These are phyloP conservation scores for Paspalum vaginatum DNA, from an alignment of 176 grass and related monocot genomes.

Conservation along the genomic window DNA sequence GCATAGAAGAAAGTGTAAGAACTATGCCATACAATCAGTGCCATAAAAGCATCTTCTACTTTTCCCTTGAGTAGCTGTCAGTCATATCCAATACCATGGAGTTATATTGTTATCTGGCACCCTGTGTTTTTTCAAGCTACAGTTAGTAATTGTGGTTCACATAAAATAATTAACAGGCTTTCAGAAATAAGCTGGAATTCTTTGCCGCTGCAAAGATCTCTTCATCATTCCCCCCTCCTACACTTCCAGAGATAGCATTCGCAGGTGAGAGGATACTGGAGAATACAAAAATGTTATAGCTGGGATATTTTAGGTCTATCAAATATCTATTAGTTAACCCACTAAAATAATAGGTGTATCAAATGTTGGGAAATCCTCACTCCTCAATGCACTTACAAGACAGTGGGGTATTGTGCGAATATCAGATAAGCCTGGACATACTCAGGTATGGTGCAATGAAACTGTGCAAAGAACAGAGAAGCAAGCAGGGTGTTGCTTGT, in stretches of 20 bases:
- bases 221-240: conserved; percentile 83
- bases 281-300: not conserved
- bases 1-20: conserved; percentile 88
- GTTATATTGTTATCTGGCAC: not conserved
- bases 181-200: conserved; percentile 95
- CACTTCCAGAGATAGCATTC: conserved; percentile 94
- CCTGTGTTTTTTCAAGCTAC: conserved; percentile 1
- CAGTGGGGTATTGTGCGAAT: conserved; percentile 95
- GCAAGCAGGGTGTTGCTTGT: not conserved
- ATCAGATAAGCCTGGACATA: conserved; percentile 97
- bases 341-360: conserved; percentile 68
- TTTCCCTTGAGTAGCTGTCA: conserved; percentile 7
- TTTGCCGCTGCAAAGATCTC: conserved; percentile 90
- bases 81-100: not conserved
- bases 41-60: conserved; percentile 27
- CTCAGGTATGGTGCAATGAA: conserved; percentile 63
- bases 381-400: conserved; percentile 95
- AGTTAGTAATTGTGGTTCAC: not conserved
- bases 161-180: conserved; percentile 57
- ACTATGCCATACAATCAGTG: conserved; percentile 24
- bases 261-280: conserved; percentile 57
- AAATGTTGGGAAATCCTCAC: conserved; percentile 91
- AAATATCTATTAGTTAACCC: conserved; percentile 3
- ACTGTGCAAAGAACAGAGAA: not conserved
- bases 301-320: not conserved